Conservation (phyloP, 495 filamentous ascomycete species). For the Filosporella fistucella region DNA sequence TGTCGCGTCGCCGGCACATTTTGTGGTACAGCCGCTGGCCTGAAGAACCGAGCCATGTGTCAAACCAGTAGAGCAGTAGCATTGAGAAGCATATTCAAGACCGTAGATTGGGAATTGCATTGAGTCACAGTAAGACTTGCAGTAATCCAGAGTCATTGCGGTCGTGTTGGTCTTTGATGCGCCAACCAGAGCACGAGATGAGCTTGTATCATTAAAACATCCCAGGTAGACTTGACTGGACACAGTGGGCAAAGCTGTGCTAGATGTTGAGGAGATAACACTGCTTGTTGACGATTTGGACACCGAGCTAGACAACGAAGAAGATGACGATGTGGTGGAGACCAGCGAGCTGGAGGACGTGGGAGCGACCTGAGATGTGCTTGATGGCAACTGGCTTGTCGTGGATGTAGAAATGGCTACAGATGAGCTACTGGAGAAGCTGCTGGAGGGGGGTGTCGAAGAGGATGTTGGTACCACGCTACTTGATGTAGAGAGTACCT, state of each 20-base stretch:
- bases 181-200: conserved; percentile 1
- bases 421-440: too few species aligned
- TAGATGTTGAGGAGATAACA: background rate
- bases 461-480: too few species aligned
- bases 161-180: background rate
- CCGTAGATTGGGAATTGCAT: background rate
- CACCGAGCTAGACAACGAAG: too few species aligned
- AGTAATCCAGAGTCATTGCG: conserved; percentile 4
- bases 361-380: too few species aligned
- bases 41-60: conserved; percentile 22
- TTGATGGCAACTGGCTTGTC: too few species aligned
- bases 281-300: too few species aligned
- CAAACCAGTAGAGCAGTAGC: conserved; percentile 32
- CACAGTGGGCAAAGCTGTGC: background rate
- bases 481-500: too few species aligned
- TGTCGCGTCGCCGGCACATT: conserved; percentile 31
- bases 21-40: conserved; percentile 27
- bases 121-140: conserved; percentile 1
- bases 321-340: background rate
- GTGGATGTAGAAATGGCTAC: too few species aligned
- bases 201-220: conserved; percentile 5
- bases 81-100: conserved; percentile 19
- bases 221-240: background rate
- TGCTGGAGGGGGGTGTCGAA: too few species aligned
- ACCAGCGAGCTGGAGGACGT: too few species aligned